phyloP scores from a whole-genome alignment of 176 grass and related monocot species.

The Phoenix roebelenii region DNA sequence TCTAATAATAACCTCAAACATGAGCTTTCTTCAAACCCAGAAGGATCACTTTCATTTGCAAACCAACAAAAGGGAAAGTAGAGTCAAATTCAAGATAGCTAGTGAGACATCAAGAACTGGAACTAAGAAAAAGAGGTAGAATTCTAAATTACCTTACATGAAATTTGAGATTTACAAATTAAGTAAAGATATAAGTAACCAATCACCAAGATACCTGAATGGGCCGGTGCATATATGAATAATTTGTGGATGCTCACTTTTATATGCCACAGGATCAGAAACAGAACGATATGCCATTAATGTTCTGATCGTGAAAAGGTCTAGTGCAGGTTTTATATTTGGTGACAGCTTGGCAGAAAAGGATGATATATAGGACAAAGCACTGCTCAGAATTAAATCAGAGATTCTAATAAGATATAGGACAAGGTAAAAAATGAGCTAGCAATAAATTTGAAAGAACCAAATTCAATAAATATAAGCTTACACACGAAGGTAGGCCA shows the following conservation, averaged over 20 bases:
- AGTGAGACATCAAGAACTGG: too few relatives aligned
- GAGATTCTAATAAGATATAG: conserved; percentile 18
- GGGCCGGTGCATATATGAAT: conserved; percentile 72
- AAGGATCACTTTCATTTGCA: conserved; percentile 62
- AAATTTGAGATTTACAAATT: too few relatives aligned
- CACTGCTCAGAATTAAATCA: conserved; percentile 39
- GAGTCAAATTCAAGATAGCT: background rate
- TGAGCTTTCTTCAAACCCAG: conserved; percentile 92
- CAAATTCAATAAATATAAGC: conserved; percentile 19
- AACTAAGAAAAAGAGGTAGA: too few relatives aligned
- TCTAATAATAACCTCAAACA: conserved; percentile 86
- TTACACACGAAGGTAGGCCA: conserved; percentile 87
- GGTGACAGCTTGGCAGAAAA: conserved; percentile 62
- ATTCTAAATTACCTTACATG: too few relatives aligned
- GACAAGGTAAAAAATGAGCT: conserved; percentile 6
- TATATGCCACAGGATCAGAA: conserved; percentile 66
- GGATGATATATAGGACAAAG: conserved; percentile 68
- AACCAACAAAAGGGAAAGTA: conserved; percentile 22
- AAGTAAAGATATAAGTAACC: conserved; percentile 9
- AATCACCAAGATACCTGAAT: conserved; percentile 51
- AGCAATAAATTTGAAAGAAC: background rate
- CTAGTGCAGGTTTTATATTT: conserved; percentile 57
- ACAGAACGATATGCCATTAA: conserved; percentile 82
- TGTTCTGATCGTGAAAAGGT: conserved; percentile 75
- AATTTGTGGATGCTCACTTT: conserved; percentile 73